Base-by-base conservation (phyloP, 148 eudicot genomes). In the Diospyros kaki region DNA sequence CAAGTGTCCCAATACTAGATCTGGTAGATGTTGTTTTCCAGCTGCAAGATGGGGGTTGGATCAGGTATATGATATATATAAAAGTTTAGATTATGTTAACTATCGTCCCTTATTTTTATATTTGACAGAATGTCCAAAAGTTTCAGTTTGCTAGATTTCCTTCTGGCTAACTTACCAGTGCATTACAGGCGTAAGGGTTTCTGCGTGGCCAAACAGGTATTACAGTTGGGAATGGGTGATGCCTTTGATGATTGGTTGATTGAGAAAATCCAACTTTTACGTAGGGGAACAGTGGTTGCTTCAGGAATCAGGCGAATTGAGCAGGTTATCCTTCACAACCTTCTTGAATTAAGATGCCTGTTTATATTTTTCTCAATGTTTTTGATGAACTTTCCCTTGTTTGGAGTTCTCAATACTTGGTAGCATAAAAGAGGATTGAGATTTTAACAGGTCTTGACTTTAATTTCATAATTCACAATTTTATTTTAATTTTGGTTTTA, bases 21-120 rank as follows among this genome's bases (percentile, higher is more conserved):
- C 79, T 95, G 88, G 97, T 95, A 79, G 98, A 95, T 75, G 96
- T 88, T 74, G 81, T 95, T 83, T 90, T 95, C 83, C 98, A 95
- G 86, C 97, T 95, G 79, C 93, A 89, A 73, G 98, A 95, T 79
- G 98, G 98, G 44, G 98, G 96, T 72, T 95, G 98, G 98, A 89
- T 95, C 84, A 95, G 98, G 98, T 95, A 88, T 59, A 48, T 42
- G 42, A 55, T 51, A 53, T 64, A 64, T 58, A 50, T 8, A 51
- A 77, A 13, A 7, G 3, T 28, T 70, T 58, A 6, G 58, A 58
- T 43, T 68, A 12, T 61, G 54, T 51, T 38, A 3, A 28, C 28
- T 9, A 52, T 28, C 15, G 0, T 43, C 28, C 39, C 0, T 15
- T 6, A 50, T 17, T 64, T 46, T 75, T 18, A 1, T 9, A 46